A percentile compares a stretch with the other conserved stretches of the same genome.
Conservation (phyloP, 176 grass and related monocot genomes). For the Cocos nucifera region DNA sequence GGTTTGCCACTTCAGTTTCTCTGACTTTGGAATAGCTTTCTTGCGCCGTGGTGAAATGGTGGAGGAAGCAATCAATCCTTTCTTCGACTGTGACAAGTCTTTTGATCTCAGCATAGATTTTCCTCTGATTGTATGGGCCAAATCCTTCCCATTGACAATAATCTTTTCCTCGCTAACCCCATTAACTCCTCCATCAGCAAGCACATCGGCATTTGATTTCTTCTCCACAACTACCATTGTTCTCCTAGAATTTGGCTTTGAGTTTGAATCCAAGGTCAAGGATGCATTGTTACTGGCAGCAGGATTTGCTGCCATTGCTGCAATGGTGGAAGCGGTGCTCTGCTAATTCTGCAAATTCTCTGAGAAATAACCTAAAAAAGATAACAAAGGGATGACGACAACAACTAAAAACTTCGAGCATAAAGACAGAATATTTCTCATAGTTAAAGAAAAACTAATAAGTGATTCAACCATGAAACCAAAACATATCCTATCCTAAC, state of each 20-base stretch:
- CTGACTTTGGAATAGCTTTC: slow-evolving; percentile 28
- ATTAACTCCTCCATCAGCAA: slow-evolving; percentile 29
- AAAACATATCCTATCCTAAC: no score
- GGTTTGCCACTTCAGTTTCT: slow-evolving; percentile 40
- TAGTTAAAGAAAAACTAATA: no score
- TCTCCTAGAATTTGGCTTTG: slow-evolving; percentile 43
- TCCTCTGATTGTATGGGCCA: slow-evolving; percentile 31
- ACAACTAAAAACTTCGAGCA: no score
- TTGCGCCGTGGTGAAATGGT: slow-evolving; percentile 27
- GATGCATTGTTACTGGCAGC: slow-evolving; percentile 48
- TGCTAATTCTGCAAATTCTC: no score
- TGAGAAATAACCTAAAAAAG: no score
- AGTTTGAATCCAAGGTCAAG: slow-evolving; percentile 47
- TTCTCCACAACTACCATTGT: slow-evolving; percentile 42
- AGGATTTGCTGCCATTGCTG: slow-evolving; percentile 16
- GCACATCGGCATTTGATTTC: slow-evolving; percentile 26
- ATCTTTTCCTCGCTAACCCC: slow-evolving; percentile 19
- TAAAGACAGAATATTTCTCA: no score
- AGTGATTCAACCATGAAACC: no score
- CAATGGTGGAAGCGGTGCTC: slow-evolving; percentile 38
- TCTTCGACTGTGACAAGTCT: slow-evolving; percentile 27
- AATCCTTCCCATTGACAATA: slow-evolving; percentile 35
- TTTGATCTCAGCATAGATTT: slow-evolving; percentile 45
- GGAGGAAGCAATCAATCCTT: slow-evolving; percentile 19
- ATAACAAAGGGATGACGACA: no score